A percentile compares a stretch with the other conserved stretches of the same genome.
Conservation (phyloP, 768 basidiomycete genomes). For the Boletales sp. region DNA sequence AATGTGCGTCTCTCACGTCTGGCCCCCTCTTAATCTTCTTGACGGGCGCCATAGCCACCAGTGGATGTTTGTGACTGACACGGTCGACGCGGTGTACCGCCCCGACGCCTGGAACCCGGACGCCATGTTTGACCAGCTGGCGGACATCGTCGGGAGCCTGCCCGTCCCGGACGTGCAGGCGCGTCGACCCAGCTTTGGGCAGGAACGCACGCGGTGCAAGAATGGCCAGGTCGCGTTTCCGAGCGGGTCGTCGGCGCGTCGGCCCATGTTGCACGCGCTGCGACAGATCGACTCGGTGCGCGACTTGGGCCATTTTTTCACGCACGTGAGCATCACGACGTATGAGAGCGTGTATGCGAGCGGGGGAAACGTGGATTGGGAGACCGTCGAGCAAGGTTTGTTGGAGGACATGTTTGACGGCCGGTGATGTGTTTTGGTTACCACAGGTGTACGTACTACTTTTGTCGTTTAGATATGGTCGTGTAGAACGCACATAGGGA, state of each 20-base stretch:
- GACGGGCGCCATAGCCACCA: conserved; percentile 60
- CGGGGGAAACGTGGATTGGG: conserved; percentile 84
- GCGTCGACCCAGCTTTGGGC: neutral
- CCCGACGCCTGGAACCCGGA: conserved; percentile 81
- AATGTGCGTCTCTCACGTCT: conserved; percentile 51
- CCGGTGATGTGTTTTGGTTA: conserved; percentile 34
- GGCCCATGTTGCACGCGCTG: conserved; percentile 65
- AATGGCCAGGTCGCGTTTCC: conserved; percentile 22
- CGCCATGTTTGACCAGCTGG: conserved; percentile 87
- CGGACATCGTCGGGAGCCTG: conserved; percentile 74
- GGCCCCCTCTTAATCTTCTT: neutral
- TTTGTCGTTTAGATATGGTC: neutral
- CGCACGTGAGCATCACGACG: conserved; percentile 79
- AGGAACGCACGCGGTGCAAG: conserved; percentile 28
- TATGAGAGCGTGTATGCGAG: conserved; percentile 90
- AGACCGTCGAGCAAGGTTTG: conserved; percentile 76
- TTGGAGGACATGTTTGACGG: conserved; percentile 90
- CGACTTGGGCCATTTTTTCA: conserved; percentile 89
- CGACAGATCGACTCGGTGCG: conserved; percentile 80
- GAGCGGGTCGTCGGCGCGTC: conserved; percentile 46
- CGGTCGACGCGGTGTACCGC: conserved; percentile 89
- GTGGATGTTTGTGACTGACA: conserved; percentile 99
- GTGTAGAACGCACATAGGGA: no score
- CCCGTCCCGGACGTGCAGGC: conserved; percentile 42
- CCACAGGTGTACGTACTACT: no score